Base-by-base conservation (phyloP, 208 protist genomes). In the Herpetomonas tarakana region DNA sequence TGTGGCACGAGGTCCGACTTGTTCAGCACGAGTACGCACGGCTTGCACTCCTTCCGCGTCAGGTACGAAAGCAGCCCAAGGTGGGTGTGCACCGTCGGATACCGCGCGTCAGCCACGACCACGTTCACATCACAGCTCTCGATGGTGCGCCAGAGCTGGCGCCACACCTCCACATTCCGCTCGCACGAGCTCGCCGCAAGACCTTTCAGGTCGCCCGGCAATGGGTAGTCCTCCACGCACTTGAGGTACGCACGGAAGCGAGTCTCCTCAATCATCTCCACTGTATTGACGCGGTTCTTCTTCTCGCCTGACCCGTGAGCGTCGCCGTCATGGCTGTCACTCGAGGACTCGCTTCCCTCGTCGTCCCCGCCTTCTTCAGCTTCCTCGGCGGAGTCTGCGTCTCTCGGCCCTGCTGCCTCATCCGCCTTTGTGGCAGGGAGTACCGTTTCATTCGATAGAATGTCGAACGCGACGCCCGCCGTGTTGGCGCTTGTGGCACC, bases 151-250 rank as follows among this genome's bases (percentile, higher is more conserved):
- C 98, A 99, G 0, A 99, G 81, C 81, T 99, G 98, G 25, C 97
- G 83, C 97, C 97, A 99, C n/a, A 98, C 97, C 7, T 99, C 94
- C 1, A 99, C 16, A 69, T 99, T 99, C 28, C 91, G 92, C 68
- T 99, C 97, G 76, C 97, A 98, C 41, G 86, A 90, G 69, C 87
- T 98, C 22, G 49, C 27, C 75, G 55, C 18, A 49, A 30, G 27
- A 35, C 9, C 18, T 66, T 12, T 1, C 1, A 12, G 1, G 58
- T 50, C 38, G 65, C 14, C 6, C 25, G 46, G 78, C 1, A 78
- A 60, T 0, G 71, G 62, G 47, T 76, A 85, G 29, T 80, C 44
- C 24, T 91, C 88, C n/a, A 91, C 52, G 25, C 41, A 58, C 12
- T 30, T 14, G 7, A 84, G 39, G 69, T 92, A 94, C 9, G 21